Evolutionary conservation across 306 rosid genomes (phyloP), one percentile per base, ranked within the genome.

Genomic region (Geum urbanum): DNA sequence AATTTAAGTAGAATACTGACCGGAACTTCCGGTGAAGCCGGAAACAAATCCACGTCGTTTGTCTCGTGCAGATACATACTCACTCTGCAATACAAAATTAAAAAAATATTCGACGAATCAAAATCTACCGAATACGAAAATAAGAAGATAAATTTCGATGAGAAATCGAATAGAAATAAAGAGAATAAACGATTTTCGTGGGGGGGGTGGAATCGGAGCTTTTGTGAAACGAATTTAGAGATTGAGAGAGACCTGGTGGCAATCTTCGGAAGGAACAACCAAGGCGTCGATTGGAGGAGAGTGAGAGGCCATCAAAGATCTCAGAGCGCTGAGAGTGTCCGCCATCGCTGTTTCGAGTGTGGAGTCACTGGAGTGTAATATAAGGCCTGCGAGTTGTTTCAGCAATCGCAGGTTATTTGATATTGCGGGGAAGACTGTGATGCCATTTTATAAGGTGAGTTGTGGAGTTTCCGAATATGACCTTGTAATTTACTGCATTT

Each of bases 21-120:
- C 99, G 43, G 99, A 96, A 79, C 99, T 95, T 81, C 99, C 99
- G 15, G 82, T 75, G 88, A 95, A 95, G 74, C 97, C 99, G 6
- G 99, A 95, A 77, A 95, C 88, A 54, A 95, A 95, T 68, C 75
- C 71, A 14, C 99, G 99, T 56, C 99, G 82, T 68, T 86, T 86
- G 78, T 95, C 99, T 72, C 99, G 81, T 0, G 78, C 85, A 52
- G 99, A 95, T 13, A 95, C 99, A 73, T 95, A 95, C 82, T 95
- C 99, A 67, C 99, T 91, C 99, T 95, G 92, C 86, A 83, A 74
- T 63, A 24, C 35, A 27, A 54, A 15, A 35, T n/a, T n/a, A 58
- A 39, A 59, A 35, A 20, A n/a, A 1, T 11, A 62, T n/a, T 5
- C 69, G 1, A 4, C 4, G 32, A 46, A 24, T 5, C 16, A 59